phyloP scores from a whole-genome alignment of 345 rosid species.

The Kandelia obovata region DNA sequence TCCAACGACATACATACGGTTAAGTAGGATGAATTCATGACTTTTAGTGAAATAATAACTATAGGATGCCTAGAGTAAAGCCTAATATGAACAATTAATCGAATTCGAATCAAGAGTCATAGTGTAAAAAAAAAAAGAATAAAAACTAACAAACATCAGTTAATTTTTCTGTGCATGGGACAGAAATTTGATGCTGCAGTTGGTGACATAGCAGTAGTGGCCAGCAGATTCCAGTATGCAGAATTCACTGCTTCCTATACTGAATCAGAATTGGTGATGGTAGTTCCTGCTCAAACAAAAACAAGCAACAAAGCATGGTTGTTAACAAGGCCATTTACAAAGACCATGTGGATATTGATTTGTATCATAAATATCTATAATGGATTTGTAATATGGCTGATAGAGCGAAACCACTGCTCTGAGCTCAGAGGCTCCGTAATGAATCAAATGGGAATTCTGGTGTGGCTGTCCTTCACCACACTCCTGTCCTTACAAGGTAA shows the following conservation, averaged over 20 bases:
- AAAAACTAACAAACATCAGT: too few species aligned
- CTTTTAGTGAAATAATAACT: too few species aligned
- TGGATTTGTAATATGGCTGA: conserved; percentile 27
- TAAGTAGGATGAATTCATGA: too few species aligned
- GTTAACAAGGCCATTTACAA: conserved; percentile 24
- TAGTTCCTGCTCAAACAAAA: conserved; percentile 16
- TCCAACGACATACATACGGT: too few species aligned
- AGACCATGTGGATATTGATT: conserved; percentile 21
- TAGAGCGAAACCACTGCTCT: conserved; percentile 15
- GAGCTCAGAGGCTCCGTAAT: conserved; percentile 11
- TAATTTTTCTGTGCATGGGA: background rate
- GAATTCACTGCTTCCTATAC: conserved; percentile 31
- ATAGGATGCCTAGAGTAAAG: too few species aligned
- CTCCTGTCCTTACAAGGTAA: conserved; percentile 23
- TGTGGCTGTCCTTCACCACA: conserved; percentile 27
- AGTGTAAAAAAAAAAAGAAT: too few species aligned
- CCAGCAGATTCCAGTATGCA: conserved; percentile 9
- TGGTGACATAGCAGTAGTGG: conserved; percentile 13
- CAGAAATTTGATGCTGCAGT: conserved; percentile 23
- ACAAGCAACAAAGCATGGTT: conserved; percentile 15
- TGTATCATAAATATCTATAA: conserved; percentile 15
- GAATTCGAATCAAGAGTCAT: too few species aligned
- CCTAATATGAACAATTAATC: too few species aligned
- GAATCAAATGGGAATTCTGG: conserved; percentile 16
- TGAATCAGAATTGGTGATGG: conserved; percentile 22